Evolutionary conservation across 331 rosid genomes (phyloP), one percentile per base, ranked within the genome.

Genomic region (Cydonia oblonga): DNA sequence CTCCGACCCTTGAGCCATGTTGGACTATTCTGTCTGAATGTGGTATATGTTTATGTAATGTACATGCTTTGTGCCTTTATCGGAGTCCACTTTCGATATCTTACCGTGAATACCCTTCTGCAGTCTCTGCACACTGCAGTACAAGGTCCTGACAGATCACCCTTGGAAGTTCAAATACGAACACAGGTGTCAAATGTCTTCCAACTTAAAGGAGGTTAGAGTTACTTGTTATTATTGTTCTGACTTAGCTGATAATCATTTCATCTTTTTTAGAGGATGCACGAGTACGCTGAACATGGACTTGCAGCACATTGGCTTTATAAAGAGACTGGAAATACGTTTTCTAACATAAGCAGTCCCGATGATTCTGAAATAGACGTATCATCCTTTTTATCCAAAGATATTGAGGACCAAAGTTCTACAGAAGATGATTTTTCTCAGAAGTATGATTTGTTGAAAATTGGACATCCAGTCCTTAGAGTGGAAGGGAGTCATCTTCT

Each of bases 261-360:
- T 74, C 71, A 13, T 40, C 29, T 49, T 57, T 72, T 51, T 71
- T 71, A 93, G 98, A 93, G 95, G 87, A 90, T 93, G 98, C 98
- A 93, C 33, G 95, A 93, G 73, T 79, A 84, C 82, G 98, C 98
- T 73, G 98, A 93, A 80, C 90, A 93, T 81, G 98, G 98, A 81
- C 92, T 87, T 73, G 98, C 98, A 33, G 97, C 98, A 42, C 98
- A 93, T 84, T 93, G 98, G 98, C 97, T 93, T 77, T 93, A 93
- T 80, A 93, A 93, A 81, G 97, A 93, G 82, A 81, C 91, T 22
- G 97, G 89, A 77, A 82, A 78, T 80, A 86, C 87, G 11, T 72
- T 86, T 63, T 74, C 88, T 42, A 82, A 82, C 64, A 44, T 68
- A 73, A 80, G 76, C 75, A 69, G 78, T 82, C 75, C 70, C 68